Percentiles rank a stretch among this genome's conserved stretches.
Evolutionary conservation across 768 basidiomycete species (phyloP).

Genomic region (Lactifluus volemus): DNA sequence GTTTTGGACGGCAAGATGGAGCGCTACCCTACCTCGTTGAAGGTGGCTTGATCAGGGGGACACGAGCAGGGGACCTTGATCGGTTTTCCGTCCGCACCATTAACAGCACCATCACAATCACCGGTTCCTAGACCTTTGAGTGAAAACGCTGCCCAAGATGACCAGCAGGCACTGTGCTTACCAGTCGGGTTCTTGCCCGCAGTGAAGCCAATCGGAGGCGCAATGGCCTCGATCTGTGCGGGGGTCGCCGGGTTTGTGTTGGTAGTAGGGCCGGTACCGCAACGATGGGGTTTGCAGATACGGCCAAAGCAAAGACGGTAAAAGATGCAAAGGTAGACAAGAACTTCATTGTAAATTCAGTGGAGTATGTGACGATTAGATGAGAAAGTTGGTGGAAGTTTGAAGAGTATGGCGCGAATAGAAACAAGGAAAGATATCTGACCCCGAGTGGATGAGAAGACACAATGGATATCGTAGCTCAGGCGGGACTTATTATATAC

Average conservation of each 20-base stretch:
- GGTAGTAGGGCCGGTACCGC: constrained; percentile 23
- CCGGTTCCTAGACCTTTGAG: constrained; percentile 5
- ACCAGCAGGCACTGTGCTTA: neutral
- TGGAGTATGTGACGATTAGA: neutral
- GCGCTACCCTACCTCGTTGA: constrained; percentile 22
- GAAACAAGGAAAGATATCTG: constrained; percentile 1
- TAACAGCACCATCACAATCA: constrained; percentile 23
- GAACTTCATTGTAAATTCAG: constrained; percentile 6
- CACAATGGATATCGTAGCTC: neutral
- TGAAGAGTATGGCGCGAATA: constrained; percentile 4
- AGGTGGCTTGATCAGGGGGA: constrained; percentile 30
- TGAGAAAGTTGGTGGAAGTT: neutral
- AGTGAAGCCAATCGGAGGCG: constrained; percentile 23
- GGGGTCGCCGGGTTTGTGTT: neutral
- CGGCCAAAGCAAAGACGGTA: neutral
- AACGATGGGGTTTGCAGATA: constrained; percentile 4
- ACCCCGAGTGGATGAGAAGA: neutral
- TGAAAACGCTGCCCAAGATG: neutral
- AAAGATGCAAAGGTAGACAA: constrained; percentile 1
- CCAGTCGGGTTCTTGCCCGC: constrained; percentile 25
- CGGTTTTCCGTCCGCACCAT: constrained; percentile 27
- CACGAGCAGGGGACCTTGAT: constrained; percentile 36
- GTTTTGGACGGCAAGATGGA: neutral
- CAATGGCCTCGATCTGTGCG: constrained; percentile 13
- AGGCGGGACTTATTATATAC: constrained; percentile 30